phyloP scores from a whole-genome alignment of 2,329 filamentous ascomycete genomes.

The Sporothrix phasma region DNA sequence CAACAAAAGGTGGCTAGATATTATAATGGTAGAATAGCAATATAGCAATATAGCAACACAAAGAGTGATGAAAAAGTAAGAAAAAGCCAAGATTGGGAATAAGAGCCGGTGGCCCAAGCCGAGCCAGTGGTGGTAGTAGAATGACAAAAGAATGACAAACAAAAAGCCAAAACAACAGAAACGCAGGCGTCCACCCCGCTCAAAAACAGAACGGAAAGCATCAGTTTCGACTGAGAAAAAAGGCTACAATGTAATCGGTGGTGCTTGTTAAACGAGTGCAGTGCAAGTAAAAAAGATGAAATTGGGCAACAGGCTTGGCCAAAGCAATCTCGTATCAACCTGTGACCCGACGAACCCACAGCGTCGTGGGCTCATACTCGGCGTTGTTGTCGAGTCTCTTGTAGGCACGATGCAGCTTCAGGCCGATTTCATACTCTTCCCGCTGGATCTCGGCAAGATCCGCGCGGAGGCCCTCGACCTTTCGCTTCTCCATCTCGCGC shows the following conservation, averaged over 20 bases:
- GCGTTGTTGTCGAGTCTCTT: constrained; percentile 62
- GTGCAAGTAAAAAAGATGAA: too few relatives aligned
- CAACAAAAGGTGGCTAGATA: too few relatives aligned
- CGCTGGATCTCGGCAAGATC: constrained; percentile 64
- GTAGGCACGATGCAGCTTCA: constrained; percentile 64
- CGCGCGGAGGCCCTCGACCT: constrained; percentile 53
- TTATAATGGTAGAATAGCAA: too few relatives aligned
- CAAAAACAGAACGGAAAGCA: not conserved
- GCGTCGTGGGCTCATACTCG: constrained; percentile 52
- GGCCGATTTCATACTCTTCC: constrained; percentile 68
- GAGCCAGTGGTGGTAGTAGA: not conserved
- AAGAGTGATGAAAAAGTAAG: not conserved
- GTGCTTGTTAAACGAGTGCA: not conserved
- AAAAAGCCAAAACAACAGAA: not conserved
- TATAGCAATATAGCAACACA: not conserved
- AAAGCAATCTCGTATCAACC: constrained; percentile 25
- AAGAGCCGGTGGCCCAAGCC: not conserved
- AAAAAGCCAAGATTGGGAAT: not conserved
- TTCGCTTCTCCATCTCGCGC: constrained; percentile 49
- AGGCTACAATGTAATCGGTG: not conserved
- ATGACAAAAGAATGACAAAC: not conserved
- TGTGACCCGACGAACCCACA: constrained; percentile 74
- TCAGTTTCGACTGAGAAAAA: not conserved
- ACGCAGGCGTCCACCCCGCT: not conserved
- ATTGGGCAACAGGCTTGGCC: not conserved